phyloP scores from a whole-genome alignment of 306 rosid species.

The Cercis canadensis region DNA sequence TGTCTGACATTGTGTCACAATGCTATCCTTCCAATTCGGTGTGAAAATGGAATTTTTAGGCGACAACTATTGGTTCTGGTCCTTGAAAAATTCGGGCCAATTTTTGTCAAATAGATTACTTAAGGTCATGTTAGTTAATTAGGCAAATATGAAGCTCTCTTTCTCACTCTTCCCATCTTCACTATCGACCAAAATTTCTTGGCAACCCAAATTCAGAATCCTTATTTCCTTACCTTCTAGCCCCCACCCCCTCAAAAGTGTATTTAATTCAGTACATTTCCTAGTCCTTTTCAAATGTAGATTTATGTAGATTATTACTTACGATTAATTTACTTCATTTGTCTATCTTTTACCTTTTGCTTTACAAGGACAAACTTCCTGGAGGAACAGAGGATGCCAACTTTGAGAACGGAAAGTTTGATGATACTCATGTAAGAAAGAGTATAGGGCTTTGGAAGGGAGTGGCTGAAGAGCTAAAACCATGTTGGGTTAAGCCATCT shows the following conservation, averaged over 20 bases:
- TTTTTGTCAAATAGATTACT: not conserved
- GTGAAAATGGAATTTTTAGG: not conserved
- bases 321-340: conserved; percentile 15
- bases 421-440: conserved; percentile 52
- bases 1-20: not conserved
- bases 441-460: conserved; percentile 67
- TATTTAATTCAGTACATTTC: not conserved
- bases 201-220: not conserved
- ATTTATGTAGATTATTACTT: conserved; percentile 25
- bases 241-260: no score
- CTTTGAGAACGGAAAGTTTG: conserved; percentile 56
- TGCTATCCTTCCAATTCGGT: not conserved
- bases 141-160: not conserved
- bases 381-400: conserved; percentile 60
- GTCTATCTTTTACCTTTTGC: conserved; percentile 28
- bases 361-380: conserved; percentile 70
- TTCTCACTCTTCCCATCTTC: conserved; percentile 18
- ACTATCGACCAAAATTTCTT: not conserved
- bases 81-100: not conserved
- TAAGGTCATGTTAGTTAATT: not conserved
- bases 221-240: not conserved
- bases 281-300: conserved; percentile 18
- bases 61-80: not conserved
- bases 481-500: conserved; percentile 81
- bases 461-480: conserved; percentile 68